Evolutionary conservation across 1,284 basidiomycete genomes (phyloP).

Genomic region (Puccinia hordei): DNA sequence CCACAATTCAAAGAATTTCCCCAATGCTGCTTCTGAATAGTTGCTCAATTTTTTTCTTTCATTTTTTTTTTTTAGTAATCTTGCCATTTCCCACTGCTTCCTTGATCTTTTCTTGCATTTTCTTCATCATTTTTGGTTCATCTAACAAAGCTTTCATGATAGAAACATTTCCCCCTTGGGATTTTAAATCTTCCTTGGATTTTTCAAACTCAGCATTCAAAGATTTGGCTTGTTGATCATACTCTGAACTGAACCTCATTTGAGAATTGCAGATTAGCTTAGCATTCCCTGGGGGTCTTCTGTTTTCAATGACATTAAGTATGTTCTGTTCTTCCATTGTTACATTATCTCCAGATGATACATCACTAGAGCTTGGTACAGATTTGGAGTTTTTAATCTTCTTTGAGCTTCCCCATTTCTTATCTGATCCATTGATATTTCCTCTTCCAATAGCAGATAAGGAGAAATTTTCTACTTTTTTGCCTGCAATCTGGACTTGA

Average conservation of each 20-base stretch:
- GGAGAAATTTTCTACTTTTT: too few relatives aligned
- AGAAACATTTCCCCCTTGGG: neutral
- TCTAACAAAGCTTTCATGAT: neutral
- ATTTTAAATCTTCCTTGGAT: neutral
- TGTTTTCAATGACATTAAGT: neutral
- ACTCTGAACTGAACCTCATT: neutral
- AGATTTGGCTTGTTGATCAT: neutral
- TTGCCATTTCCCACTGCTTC: too few relatives aligned
- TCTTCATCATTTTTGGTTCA: neutral
- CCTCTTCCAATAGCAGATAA: too few relatives aligned
- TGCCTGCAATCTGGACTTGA: too few relatives aligned
- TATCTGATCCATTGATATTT: neutral
- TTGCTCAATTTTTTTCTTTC: too few relatives aligned
- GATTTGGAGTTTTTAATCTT: neutral
- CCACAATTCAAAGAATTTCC: neutral
- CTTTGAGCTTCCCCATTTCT: neutral
- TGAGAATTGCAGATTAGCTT: neutral
- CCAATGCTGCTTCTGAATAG: neutral
- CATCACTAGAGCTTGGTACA: neutral
- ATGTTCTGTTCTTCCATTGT: neutral
- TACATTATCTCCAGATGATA: neutral
- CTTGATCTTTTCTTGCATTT: neutral
- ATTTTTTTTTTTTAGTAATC: too few relatives aligned
- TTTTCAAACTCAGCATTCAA: neutral
- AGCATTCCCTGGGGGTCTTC: neutral